Evolutionary conservation across 352 stramenopile species (phyloP), one percentile per base, ranked within the genome.

Genomic region (Elongisporangium undulatum): DNA sequence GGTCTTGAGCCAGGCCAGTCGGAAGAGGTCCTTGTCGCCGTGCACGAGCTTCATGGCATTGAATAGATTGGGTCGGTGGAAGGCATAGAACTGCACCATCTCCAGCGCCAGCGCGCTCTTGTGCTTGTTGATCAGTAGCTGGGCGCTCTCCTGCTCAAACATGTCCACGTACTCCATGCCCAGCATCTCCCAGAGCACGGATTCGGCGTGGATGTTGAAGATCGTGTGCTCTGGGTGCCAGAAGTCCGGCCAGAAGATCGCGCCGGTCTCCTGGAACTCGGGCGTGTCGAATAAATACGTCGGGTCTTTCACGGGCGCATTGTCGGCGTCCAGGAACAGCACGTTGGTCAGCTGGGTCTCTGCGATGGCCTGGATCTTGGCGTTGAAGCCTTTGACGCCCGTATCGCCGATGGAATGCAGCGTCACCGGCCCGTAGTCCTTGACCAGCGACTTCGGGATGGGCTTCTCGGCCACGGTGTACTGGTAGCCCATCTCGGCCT

Each of bases 11-110:
- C 78, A 88, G 13, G 78, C 76, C 19, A 86, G 64, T 0, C 78
- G 76, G 53, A 86, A 88, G 2, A 88, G 68, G 49, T 88, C 76
- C 23, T 88, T 88, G 69, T 88, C 78, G 4, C 76, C 78, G 41
- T 79, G 66, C 22, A 73, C 71, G 21, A 87, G 57, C 53, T 67
- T 49, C 13, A 78, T 64, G 5, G 50, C 56, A 21, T 70, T 59
- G 34, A 85, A 72, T 20, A 68, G 56, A 6, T 73, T 70, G 12
- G 77, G 72, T 2, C 34, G 53, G 54, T 81, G 66, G 24, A 74
- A 77, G 4, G 58, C 66, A 51, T 83, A 85, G 52, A 88, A 85
- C 19, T 74, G 66, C 20, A 82, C 71, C 17, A 70, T 74, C 4
- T 67, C 26, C 49, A 64, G 62, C 50, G 51, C 66, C 2, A 19